These are phyloP conservation scores for Xylaria intraflava DNA, from an alignment of 495 filamentous ascomycete genomes.

Conservation along the genomic window DNA sequence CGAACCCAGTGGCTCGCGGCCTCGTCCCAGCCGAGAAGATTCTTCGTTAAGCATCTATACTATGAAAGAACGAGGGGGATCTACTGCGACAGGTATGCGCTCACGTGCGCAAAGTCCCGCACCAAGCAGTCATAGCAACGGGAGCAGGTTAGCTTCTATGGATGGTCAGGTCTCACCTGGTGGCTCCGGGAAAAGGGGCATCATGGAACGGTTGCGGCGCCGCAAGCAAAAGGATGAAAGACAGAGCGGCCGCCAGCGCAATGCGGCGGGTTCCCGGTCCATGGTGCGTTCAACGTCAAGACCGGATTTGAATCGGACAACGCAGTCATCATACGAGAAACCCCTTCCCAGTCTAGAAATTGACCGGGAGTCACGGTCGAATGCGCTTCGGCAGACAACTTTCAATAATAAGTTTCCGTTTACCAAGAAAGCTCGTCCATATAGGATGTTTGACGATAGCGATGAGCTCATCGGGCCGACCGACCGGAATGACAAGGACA, in stretches of 20 bases:
- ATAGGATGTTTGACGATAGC: slow-evolving; percentile 33
- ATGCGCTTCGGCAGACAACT: slow-evolving; percentile 44
- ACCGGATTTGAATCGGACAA: slow-evolving; percentile 45
- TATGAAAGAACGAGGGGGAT: slow-evolving; percentile 36
- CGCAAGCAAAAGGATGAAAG: slow-evolving; percentile 55
- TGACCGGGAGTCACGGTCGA: slow-evolving; percentile 20
- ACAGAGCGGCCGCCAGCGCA: slow-evolving; percentile 38
- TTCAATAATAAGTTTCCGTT: slow-evolving; percentile 54
- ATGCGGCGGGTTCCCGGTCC: slow-evolving; percentile 49
- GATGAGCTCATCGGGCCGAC: slow-evolving; percentile 43
- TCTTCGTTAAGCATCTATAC: slow-evolving; percentile 48
- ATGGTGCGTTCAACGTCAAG: slow-evolving; percentile 41
- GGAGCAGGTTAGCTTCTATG: slow-evolving; percentile 37
- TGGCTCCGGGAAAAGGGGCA: slow-evolving; percentile 53
- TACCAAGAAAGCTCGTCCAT: slow-evolving; percentile 35
- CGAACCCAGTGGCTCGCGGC: slow-evolving; percentile 56
- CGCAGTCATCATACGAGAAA: slow-evolving; percentile 36
- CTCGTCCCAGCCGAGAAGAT: slow-evolving; percentile 64
- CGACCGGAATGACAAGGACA: slow-evolving; percentile 36
- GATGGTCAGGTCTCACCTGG: slow-evolving; percentile 56
- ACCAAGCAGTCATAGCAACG: slow-evolving; percentile 56
- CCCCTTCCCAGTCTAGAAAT: slow-evolving; percentile 33
- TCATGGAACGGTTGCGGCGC: slow-evolving; percentile 60
- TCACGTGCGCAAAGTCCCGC: slow-evolving; percentile 70
- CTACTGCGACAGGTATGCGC: slow-evolving; percentile 34